Evolutionary conservation across 2,329 filamentous ascomycete species (phyloP), one percentile per base, ranked within the genome.

Genomic region (Trichophyton rubrum): DNA sequence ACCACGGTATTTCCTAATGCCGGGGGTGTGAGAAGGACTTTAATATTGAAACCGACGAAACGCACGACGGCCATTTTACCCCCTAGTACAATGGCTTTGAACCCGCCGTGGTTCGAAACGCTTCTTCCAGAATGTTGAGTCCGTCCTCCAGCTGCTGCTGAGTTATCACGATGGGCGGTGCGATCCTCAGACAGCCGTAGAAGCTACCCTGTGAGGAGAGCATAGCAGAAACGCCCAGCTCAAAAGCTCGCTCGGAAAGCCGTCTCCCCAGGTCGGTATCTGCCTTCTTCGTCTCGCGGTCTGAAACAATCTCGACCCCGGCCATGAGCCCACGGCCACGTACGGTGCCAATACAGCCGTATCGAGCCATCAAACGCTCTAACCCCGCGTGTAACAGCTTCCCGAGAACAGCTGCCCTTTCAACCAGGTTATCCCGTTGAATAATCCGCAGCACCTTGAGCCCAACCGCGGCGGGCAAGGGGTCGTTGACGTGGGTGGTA

Each of bases 401-500:
- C 1, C 82, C 82, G 4, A 77, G 71, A 30, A 69, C 66, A 4
- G 71, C 68, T 3, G 81, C 77, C 1, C 75, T 73, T 62, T 71
- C 69, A 17, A 80, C 77, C 8, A 86, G 71, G 20, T 76, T 71
- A 62, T 85, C 82, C 1, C 82, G 73, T 20, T 80, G 73, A 0
- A 86, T 80, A 11, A 85, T 82, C 62, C 85, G 82, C 1, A 86
- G 74, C 1, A 85, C 82, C 66, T 85, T 85, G 63, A 80, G 74
- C 0, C 82, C 82, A 0, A 85, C 81, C 0, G 82, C 80, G 0
- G 81, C 81, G 0, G 82, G 78, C 0, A 85, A 70, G 0, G 83
- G 82, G 63, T 86, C 83, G 64, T 86, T 85, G 56, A 84, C 70
- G 64, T 85, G 84, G 0, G 83, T 86, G 0, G 82, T 85, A 64